Percentiles rank a stretch among this genome's conserved stretches.
phyloP scores from a whole-genome alignment of 192 early-diverging fungal species.

The Gryganskiella cystojenkinii region DNA sequence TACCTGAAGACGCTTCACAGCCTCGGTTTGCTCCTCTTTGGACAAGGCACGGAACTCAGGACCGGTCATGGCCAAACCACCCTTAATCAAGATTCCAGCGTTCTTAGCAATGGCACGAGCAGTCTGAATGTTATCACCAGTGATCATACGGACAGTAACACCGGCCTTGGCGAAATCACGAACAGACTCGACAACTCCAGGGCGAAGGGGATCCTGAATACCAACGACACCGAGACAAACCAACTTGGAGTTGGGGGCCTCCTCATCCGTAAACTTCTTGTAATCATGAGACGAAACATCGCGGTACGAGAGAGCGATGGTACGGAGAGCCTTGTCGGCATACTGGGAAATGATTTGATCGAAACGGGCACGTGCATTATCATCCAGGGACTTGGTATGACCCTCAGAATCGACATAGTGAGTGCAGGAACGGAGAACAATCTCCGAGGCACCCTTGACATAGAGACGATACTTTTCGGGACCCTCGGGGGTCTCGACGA shows the following conservation, averaged over 20 bases:
- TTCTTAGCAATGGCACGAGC: slow-evolving; percentile 91
- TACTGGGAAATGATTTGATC: slow-evolving; percentile 65
- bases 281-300: slow-evolving; percentile 61
- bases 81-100: slow-evolving; percentile 84
- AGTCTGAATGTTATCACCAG: slow-evolving; percentile 86
- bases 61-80: slow-evolving; percentile 83
- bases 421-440: slow-evolving; percentile 72
- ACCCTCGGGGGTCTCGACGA: slow-evolving; percentile 58
- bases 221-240: slow-evolving; percentile 81
- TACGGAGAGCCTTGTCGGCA: slow-evolving; percentile 78
- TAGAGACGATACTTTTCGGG: slow-evolving; percentile 63
- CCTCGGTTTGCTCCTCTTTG: slow-evolving; percentile 68
- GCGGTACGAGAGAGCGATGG: slow-evolving; percentile 76
- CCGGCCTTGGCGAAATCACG: slow-evolving; percentile 81
- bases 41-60: slow-evolving; percentile 80
- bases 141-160: slow-evolving; percentile 92
- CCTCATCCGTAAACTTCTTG: slow-evolving; percentile 64
- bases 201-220: slow-evolving; percentile 90
- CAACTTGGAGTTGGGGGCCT: slow-evolving; percentile 63
- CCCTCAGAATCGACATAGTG: slow-evolving; percentile 69
- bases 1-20: slow-evolving; percentile 81
- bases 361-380: slow-evolving; percentile 52
- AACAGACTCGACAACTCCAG: slow-evolving; percentile 84
- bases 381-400: slow-evolving; percentile 55
- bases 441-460: slow-evolving; percentile 87